These are phyloP conservation scores for Tylopilus felleus DNA, from an alignment of 768 basidiomycete genomes.

Conservation along the genomic window DNA sequence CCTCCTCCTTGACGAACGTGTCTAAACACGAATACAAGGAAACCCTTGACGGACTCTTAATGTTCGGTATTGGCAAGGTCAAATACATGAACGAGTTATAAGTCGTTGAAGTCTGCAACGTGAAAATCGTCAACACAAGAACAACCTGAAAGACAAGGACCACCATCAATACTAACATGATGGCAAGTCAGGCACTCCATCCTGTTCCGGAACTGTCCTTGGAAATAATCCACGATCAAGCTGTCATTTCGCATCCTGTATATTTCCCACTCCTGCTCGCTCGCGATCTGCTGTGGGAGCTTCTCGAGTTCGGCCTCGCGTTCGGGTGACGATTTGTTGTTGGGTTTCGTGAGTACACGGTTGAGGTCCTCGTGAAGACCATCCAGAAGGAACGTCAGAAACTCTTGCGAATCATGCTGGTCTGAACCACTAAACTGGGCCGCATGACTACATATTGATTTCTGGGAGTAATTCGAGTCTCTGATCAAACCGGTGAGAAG, in stretches of 20 bases:
- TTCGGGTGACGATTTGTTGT: slow-evolving; percentile 62
- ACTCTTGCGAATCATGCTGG: slow-evolving; percentile 98
- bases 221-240: slow-evolving; percentile 94
- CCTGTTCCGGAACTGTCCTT: slow-evolving; percentile 92
- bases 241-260: slow-evolving; percentile 91
- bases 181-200: slow-evolving; percentile 88
- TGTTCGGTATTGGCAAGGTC: slow-evolving; percentile 80
- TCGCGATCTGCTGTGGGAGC: slow-evolving; percentile 82
- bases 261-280: slow-evolving; percentile 88
- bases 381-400: slow-evolving; percentile 90
- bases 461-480: slow-evolving; percentile 36
- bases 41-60: slow-evolving; percentile 54
- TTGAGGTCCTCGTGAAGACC: slow-evolving; percentile 89
- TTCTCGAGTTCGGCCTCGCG: slow-evolving; percentile 87
- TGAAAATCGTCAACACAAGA: slow-evolving; percentile 9
- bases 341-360: slow-evolving; percentile 70
- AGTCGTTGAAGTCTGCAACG: slow-evolving; percentile 84
- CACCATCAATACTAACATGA: slow-evolving; percentile 51
- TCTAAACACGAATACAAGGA: slow-evolving; percentile 81
- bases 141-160: slow-evolving; percentile 1
- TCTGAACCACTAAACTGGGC: slow-evolving; percentile 79
- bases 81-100: slow-evolving; percentile 97
- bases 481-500: slow-evolving; percentile 18
- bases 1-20: slow-evolving; percentile 85
- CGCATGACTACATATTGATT: slow-evolving; percentile 55